These are phyloP conservation scores for Talaromyces proteolyticus DNA, from an alignment of 495 filamentous ascomycete genomes.

Conservation along the genomic window DNA sequence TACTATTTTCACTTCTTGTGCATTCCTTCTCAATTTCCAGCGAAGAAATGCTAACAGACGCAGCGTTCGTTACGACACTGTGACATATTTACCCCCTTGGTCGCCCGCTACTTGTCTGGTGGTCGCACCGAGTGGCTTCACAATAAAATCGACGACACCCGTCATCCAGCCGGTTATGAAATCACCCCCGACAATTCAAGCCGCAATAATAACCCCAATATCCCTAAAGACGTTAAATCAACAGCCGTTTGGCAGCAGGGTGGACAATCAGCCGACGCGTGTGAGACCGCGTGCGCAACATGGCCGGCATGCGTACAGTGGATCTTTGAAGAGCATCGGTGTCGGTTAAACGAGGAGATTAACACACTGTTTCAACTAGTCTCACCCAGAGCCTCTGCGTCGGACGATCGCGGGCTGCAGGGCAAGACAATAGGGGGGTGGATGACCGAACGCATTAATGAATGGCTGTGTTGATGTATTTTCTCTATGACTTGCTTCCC, in stretches of 20 bases:
- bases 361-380: too few relatives aligned
- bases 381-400: too few relatives aligned
- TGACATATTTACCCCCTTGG: neutral
- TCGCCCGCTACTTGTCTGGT: neutral
- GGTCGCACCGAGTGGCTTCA: neutral
- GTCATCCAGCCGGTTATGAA: conserved; percentile 14
- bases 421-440: neutral
- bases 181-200: conserved; percentile 18
- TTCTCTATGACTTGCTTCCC: neutral
- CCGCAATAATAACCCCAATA: neutral
- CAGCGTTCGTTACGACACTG: neutral
- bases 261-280: conserved; percentile 19
- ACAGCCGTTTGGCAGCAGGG: conserved; percentile 13
- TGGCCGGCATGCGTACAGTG: conserved; percentile 23
- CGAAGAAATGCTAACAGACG: conserved; percentile 17
- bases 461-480: neutral
- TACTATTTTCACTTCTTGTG: neutral
- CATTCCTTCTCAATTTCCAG: neutral
- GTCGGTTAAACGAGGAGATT: too few relatives aligned
- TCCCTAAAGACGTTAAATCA: conserved; percentile 13
- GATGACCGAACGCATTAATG: neutral
- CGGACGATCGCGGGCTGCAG: neutral
- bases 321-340: conserved; percentile 16
- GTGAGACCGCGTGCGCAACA: conserved; percentile 17
- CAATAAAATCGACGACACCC: neutral